Conservation (phyloP, 345 rosid genomes). For the Linum tenue region DNA sequence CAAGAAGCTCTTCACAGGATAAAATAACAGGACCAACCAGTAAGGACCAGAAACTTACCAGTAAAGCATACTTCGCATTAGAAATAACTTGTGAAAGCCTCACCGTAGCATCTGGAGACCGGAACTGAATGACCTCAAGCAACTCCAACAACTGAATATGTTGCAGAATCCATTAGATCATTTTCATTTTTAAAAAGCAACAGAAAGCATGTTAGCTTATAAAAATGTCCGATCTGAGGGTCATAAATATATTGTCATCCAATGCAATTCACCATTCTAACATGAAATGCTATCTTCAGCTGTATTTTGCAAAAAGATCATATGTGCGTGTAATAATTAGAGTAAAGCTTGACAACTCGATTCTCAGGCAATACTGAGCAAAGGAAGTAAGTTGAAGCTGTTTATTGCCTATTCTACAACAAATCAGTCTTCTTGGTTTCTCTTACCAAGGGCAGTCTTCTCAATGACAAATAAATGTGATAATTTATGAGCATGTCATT, state of each 20-base stretch:
- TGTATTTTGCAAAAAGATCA: neutral
- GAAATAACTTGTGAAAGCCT: conserved; percentile 64
- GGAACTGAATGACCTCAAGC: conserved; percentile 82
- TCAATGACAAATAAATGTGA: neutral
- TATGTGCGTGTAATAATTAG: neutral
- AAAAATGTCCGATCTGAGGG: neutral
- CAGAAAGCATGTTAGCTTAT: conserved; percentile 13
- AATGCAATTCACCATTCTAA: neutral
- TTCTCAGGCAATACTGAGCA: neutral
- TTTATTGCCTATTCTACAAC: neutral
- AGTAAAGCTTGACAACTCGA: neutral
- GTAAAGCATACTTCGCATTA: conserved; percentile 48
- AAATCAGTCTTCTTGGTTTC: neutral
- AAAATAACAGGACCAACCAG: neutral
- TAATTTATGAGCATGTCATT: neutral
- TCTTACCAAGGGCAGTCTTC: neutral
- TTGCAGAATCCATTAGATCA: conserved; percentile 10
- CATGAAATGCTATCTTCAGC: no score
- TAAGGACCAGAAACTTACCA: conserved; percentile 42
- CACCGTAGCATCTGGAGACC: conserved; percentile 62
- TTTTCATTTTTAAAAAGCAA: conserved; percentile 2
- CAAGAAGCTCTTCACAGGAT: conserved; percentile 7
- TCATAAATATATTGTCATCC: neutral
- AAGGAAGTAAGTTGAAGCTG: neutral
- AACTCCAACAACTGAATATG: conserved; percentile 60